Evolutionary conservation across 306 rosid species (phyloP), one percentile per base, ranked within the genome.

Genomic region (Hippophae rhamnoides): DNA sequence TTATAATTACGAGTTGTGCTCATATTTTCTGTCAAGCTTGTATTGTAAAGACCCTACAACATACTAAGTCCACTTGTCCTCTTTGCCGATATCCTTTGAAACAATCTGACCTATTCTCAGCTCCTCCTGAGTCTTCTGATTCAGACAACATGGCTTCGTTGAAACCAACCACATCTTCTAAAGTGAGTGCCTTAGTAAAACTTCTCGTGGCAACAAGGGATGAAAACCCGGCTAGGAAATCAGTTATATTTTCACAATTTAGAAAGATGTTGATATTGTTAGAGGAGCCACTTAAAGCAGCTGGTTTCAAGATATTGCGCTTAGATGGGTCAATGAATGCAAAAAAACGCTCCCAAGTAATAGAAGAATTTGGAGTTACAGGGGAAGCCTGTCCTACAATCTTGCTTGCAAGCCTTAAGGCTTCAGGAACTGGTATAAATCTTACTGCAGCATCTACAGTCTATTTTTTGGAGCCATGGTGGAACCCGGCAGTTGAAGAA

Each of bases 381-480:
- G 66, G 58, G 63, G 41, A 41, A 18, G 74, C 61, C 5, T 61
- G 54, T 0, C 72, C 97, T 14, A 68, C 76, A 8, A 68, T 89
- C 76, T 77, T 89, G 61, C 95, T 89, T 58, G 95, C 95, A 47
- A 86, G 95, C 79, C 84, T 89, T 13, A 86, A 63, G 71, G 84
- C 95, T 41, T 72, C 95, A 57, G 81, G 93, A 58, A 61, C 89
- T 11, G 95, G 95, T 7, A 84, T 89, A 69, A 84, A 89, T 65
- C 87, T 89, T 0, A 80, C 95, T 2, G 82, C 93, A 8, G 95
- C 97, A 31, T 78, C 93, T 12, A 78, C 78, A 52, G 84, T 89
- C 13, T 89, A 84, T 78, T 72, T 86, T 41, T 76, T 86, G 71
- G 97, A 89, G 74, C 97, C 97, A 8, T 89, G 97, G 97, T 89